These are phyloP conservation scores for Nemania sp. DNA, from an alignment of 2,329 filamentous ascomycete species.

Conservation along the genomic window DNA sequence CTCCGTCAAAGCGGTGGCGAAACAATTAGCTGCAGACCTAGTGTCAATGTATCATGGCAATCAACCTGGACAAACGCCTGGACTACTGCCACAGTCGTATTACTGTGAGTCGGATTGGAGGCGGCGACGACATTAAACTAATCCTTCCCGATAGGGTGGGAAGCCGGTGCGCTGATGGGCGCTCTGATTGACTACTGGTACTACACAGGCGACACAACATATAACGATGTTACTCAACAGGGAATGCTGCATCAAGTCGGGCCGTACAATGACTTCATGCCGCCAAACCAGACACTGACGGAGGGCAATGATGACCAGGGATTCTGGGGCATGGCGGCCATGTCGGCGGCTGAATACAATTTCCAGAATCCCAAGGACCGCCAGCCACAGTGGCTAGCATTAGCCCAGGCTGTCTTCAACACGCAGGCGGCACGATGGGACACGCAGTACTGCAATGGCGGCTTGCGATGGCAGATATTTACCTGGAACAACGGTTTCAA, in stretches of 20 bases:
- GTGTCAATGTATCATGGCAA: slow-evolving; percentile 54
- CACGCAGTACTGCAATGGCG: slow-evolving; percentile 68
- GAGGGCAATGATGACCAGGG: slow-evolving; percentile 78
- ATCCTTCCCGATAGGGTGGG: slow-evolving; percentile 61
- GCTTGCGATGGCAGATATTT: slow-evolving; percentile 84
- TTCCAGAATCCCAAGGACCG: slow-evolving; percentile 63
- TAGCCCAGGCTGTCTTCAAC: slow-evolving; percentile 82
- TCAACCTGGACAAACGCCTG: slow-evolving; percentile 55
- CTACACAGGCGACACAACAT: slow-evolving; percentile 74
- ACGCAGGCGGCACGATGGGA: slow-evolving; percentile 78
- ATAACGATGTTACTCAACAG: slow-evolving; percentile 69
- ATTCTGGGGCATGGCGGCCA: slow-evolving; percentile 73
- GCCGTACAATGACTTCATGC: slow-evolving; percentile 76
- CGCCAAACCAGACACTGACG: slow-evolving; percentile 69
- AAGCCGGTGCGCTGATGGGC: slow-evolving; percentile 72
- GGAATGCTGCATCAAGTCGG: slow-evolving; percentile 78
- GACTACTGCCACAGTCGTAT: slow-evolving; percentile 57
- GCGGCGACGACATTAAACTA: slow-evolving; percentile 8
- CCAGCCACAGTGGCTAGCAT: slow-evolving; percentile 68
- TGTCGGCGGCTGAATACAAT: slow-evolving; percentile 71
- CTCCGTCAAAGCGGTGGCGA: slow-evolving; percentile 55
- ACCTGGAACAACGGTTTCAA: slow-evolving; percentile 80
- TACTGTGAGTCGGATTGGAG: slow-evolving; percentile 51
- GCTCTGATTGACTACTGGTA: slow-evolving; percentile 83
- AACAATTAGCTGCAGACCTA: slow-evolving; percentile 57